Base-by-base conservation (phyloP, 116 monocot genomes). In the Posidonia oceanica region DNA sequence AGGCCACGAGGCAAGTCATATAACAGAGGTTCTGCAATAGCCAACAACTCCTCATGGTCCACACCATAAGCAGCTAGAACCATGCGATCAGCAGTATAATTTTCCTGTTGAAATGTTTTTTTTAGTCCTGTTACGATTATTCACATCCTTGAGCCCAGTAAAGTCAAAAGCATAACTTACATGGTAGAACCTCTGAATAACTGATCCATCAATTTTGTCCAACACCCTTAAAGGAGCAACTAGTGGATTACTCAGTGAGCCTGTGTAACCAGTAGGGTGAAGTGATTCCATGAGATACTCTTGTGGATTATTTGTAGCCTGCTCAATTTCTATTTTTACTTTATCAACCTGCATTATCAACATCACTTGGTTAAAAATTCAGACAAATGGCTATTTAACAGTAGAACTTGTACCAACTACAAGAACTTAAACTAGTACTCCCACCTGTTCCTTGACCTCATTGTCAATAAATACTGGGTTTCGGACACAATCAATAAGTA, bases 31-130 rank as follows among this genome's bases (percentile, higher is more conserved):
- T 93, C 86, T 3, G 79, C 84, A 57, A 88, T 63, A 64, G 78
- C 58, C 75, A 93, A 70, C 21, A 93, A 79, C 20, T 81, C 48
- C 64, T 89, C 84, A 72, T 93, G 89, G 69, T 93, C 85, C 57
- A 93, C 53, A 3, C 93, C 93, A 67, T 70, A 89, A 66, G 84
- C 93, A 52, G 84, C 80, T 71, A 93, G 64, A 71, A 93, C 86
- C 29, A 85, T 75, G 55, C 84, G 82, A 79, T 87, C 77, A 42
- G 93, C 84, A 66, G 86, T 84, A 73, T 83, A 89, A 69, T 93
- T 93, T 62, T 93, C 89, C 89, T 93, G 78, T 39, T 0, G 3
- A 13, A 48, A 0, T 12, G 12, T 48, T 48, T 48, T 7, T 44
- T 29, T 29, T 29, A 29, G 29, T 29, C 29, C 29, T 29, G 29